Percentiles rank a stretch among this genome's conserved stretches.
Evolutionary conservation across 108 stramenopile genomes (phyloP).

Genomic region (Chaetoceros tenuissimus): DNA sequence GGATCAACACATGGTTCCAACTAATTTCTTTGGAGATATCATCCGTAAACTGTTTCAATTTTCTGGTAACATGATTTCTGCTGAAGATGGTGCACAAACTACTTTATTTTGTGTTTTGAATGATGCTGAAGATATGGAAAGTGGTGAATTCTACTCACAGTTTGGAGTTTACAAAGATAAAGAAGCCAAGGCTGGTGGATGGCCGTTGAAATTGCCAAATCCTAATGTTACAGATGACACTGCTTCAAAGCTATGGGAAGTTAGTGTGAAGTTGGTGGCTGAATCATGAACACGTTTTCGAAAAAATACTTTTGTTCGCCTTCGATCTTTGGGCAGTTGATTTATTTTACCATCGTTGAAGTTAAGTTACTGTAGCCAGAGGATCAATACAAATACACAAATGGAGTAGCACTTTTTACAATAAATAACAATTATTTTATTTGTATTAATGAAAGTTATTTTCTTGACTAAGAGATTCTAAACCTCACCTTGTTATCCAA

Average conservation of each 20-base stretch:
- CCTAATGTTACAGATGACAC: constrained; percentile 13
- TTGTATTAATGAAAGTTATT: too few species aligned
- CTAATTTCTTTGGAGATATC: too few species aligned
- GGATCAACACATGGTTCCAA: constrained; percentile 10
- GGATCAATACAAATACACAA: too few species aligned
- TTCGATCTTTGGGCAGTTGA: too few species aligned
- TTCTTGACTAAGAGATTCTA: too few species aligned
- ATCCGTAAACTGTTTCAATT: constrained; percentile 3
- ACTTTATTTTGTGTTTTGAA: constrained; percentile 17
- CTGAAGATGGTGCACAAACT: constrained; percentile 17
- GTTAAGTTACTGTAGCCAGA: too few species aligned
- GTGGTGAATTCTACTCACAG: constrained; percentile 21
- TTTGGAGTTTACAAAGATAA: constrained; percentile 17
- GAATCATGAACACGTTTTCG: too few species aligned
- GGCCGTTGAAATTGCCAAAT: constrained; percentile 18
- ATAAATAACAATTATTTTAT: too few species aligned
- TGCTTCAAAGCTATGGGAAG: constrained; percentile 22
- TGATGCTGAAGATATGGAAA: constrained; percentile 14
- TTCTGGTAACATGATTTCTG: constrained; percentile 16
- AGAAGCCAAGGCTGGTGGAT: constrained; percentile 10
- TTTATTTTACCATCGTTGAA: too few species aligned
- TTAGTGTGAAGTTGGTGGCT: constrained; percentile 20
- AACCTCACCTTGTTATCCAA: too few species aligned
- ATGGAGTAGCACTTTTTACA: too few species aligned
- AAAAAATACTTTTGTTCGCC: too few species aligned